phyloP scores from a whole-genome alignment of 140 eudicot species.

The Cichorium intybus region DNA sequence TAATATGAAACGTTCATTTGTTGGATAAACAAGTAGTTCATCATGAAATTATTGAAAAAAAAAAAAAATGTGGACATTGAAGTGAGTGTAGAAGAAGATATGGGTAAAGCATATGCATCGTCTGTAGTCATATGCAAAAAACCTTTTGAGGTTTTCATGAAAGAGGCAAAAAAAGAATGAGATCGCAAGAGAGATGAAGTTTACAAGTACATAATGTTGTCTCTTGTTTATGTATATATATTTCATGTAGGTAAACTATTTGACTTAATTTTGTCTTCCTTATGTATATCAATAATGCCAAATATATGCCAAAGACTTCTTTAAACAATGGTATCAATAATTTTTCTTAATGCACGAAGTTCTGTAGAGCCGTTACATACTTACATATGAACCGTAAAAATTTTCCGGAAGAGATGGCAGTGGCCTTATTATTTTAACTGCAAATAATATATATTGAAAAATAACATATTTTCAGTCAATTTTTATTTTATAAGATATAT shows the following conservation, averaged over 20 bases:
- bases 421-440: too few species aligned
- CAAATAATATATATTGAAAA: too few species aligned
- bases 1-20: slow-evolving; percentile 11
- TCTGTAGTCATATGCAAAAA: neutral
- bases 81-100: slow-evolving; percentile 36
- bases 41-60: slow-evolving; percentile 6
- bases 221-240: slow-evolving; percentile 20
- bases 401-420: too few species aligned
- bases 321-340: neutral
- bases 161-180: slow-evolving; percentile 36
- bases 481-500: too few species aligned
- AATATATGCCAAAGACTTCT: neutral
- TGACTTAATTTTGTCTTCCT: neutral
- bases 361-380: too few species aligned
- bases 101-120: slow-evolving; percentile 28
- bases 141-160: slow-evolving; percentile 36
- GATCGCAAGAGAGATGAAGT: slow-evolving; percentile 13
- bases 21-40: slow-evolving; percentile 23
- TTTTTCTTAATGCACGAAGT: neutral
- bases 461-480: too few species aligned
- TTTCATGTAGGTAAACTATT: slow-evolving; percentile 6
- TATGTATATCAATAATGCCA: neutral
- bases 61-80: slow-evolving; percentile 33
- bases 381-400: too few species aligned
- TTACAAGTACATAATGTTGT: slow-evolving; percentile 29